Conservation (phyloP, 192 early-diverging fungal genomes). For the Radiomyces spectabilis region DNA sequence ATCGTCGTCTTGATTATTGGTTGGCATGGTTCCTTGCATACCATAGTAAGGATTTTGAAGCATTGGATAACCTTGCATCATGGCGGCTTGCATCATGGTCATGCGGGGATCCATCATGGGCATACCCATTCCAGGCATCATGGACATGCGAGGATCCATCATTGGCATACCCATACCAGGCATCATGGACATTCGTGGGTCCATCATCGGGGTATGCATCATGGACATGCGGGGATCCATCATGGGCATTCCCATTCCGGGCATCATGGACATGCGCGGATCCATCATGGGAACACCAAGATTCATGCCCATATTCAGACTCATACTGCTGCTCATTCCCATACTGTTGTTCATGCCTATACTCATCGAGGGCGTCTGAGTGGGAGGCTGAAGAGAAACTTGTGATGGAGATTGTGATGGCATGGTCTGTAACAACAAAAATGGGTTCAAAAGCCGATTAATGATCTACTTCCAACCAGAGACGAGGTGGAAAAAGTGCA, state of each 20-base stretch:
- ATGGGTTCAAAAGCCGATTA: too few species aligned
- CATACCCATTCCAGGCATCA: conserved; percentile 10
- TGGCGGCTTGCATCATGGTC: conserved; percentile 2
- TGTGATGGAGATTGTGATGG: too few species aligned
- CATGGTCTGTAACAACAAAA: too few species aligned
- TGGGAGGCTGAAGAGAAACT: too few species aligned
- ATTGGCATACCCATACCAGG: conserved; percentile 9
- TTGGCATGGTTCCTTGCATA: not conserved
- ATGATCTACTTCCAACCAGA: too few species aligned
- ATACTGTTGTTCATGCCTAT: too few species aligned
- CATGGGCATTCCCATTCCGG: conserved; percentile 13
- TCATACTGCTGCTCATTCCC: too few species aligned
- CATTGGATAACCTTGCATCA: too few species aligned
- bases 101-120: conserved; percentile 23
- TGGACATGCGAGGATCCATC: conserved; percentile 24
- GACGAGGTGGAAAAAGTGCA: too few species aligned
- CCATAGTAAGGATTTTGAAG: too few species aligned
- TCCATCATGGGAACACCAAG: conserved; percentile 11
- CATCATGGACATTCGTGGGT: conserved; percentile 6
- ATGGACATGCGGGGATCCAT: conserved; percentile 8
- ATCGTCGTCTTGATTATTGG: conserved; percentile 10
- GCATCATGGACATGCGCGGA: conserved; percentile 8
- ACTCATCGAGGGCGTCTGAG: too few species aligned
- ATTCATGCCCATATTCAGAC: too few species aligned
- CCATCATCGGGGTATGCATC: conserved; percentile 13